phyloP scores from a whole-genome alignment of 768 basidiomycete genomes.

The Mycena sanguinolenta region DNA sequence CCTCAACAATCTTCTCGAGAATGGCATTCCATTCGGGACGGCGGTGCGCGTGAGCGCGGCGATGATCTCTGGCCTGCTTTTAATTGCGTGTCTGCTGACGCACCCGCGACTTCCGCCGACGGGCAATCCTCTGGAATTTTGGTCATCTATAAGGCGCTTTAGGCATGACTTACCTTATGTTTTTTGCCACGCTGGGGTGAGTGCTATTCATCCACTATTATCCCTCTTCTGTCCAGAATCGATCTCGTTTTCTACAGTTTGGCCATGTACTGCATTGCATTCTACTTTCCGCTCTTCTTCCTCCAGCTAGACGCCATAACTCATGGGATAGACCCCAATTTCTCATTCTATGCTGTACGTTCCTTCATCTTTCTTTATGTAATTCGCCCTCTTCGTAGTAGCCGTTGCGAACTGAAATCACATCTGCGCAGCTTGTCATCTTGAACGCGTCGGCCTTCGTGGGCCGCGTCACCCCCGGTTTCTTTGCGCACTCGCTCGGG shows the following conservation, averaged over 20 bases:
- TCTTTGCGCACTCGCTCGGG: conserved; percentile 47
- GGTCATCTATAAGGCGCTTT: not conserved
- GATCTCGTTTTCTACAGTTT: conserved; percentile 41
- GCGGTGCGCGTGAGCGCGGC: not conserved
- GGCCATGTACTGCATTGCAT: conserved; percentile 49
- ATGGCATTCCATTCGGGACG: not conserved
- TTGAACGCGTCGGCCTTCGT: conserved; percentile 52
- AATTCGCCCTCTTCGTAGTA: not conserved
- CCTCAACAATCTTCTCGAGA: not conserved
- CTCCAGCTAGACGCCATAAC: conserved; percentile 65
- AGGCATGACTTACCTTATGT: conserved; percentile 1
- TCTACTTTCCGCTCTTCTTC: conserved; percentile 68
- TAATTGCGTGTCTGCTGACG: not conserved
- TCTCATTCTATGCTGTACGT: conserved; percentile 69
- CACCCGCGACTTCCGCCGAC: not conserved
- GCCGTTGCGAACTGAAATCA: not conserved
- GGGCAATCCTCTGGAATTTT: not conserved
- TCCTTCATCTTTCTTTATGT: not conserved
- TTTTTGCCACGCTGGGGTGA: conserved; percentile 25
- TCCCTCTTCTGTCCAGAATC: too few relatives aligned
- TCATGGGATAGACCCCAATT: conserved; percentile 55
- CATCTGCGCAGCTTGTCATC: conserved; percentile 46
- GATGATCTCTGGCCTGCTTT: not conserved
- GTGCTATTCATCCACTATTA: not conserved
- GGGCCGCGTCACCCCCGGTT: conserved; percentile 52